These are phyloP conservation scores for Serendipita sp. DNA, from an alignment of 768 basidiomycete species.

Conservation along the genomic window DNA sequence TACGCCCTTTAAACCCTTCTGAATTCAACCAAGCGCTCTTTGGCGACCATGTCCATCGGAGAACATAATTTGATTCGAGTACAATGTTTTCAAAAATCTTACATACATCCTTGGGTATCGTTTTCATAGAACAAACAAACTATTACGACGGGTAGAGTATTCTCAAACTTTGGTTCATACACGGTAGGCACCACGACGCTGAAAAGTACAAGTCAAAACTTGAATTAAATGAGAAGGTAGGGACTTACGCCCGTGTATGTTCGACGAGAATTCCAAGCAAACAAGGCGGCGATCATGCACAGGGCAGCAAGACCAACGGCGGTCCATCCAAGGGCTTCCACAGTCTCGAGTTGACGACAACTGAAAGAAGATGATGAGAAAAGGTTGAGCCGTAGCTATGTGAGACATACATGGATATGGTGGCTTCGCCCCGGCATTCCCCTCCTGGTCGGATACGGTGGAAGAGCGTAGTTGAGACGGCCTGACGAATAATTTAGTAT, in stretches of 20 bases:
- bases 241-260: neutral
- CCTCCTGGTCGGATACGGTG: neutral
- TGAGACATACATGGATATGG: constrained; percentile 5
- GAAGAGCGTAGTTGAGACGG: constrained; percentile 1
- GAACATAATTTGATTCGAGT: neutral
- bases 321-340: constrained; percentile 9
- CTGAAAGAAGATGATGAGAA: neutral
- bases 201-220: neutral
- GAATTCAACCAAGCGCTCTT: neutral
- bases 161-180: neutral
- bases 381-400: neutral
- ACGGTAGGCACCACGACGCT: neutral
- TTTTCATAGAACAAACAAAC: too few species aligned
- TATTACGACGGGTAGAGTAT: neutral
- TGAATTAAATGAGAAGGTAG: neutral
- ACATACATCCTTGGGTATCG: neutral
- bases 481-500: neutral
- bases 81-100: neutral
- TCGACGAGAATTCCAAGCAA: neutral
- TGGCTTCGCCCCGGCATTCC: neutral
- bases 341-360: constrained; percentile 8
- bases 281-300: constrained; percentile 3
- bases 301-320: constrained; percentile 6
- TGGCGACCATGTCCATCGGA: neutral
- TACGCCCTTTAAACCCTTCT: neutral